Conservation (phyloP, 2,329 filamentous ascomycete genomes). For the Cercospora sp. region DNA sequence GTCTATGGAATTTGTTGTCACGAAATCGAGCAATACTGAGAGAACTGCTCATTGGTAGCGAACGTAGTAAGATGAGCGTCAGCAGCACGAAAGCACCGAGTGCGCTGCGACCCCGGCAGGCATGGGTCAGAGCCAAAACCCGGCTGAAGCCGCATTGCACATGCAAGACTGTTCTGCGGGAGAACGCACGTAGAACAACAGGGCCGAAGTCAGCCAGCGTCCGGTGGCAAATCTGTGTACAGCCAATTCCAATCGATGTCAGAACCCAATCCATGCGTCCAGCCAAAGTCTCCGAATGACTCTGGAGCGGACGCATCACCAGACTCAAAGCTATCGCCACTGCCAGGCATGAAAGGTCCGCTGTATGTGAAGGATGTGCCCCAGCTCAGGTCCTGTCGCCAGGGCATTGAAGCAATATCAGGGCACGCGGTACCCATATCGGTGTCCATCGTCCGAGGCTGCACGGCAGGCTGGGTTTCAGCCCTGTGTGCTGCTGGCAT, state of each 20-base stretch:
- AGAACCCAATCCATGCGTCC: not conserved
- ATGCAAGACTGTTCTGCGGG: not conserved
- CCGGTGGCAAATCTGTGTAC: slow-evolving; percentile 16
- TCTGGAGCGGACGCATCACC: not conserved
- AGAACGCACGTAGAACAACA: not conserved
- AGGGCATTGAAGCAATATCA: not conserved
- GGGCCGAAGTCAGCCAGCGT: not conserved
- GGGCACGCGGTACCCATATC: not conserved
- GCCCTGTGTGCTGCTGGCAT: not conserved
- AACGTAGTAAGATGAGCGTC: not conserved
- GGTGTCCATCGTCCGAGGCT: not conserved
- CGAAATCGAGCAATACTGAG: not conserved
- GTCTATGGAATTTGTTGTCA: not conserved
- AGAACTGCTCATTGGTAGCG: not conserved
- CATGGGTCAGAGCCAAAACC: not conserved
- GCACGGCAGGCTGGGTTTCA: not conserved
- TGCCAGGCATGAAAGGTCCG: not conserved
- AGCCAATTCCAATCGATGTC: slow-evolving; percentile 19
- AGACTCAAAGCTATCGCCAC: not conserved
- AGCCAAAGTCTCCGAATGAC: not conserved
- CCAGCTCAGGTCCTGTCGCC: not conserved
- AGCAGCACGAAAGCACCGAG: not conserved
- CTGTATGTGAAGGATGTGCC: slow-evolving; percentile 8
- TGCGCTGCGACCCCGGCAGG: not conserved
- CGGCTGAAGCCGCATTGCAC: not conserved